phyloP scores from a whole-genome alignment of 106 monocot species.

The Dendrobium chrysotoxum region DNA sequence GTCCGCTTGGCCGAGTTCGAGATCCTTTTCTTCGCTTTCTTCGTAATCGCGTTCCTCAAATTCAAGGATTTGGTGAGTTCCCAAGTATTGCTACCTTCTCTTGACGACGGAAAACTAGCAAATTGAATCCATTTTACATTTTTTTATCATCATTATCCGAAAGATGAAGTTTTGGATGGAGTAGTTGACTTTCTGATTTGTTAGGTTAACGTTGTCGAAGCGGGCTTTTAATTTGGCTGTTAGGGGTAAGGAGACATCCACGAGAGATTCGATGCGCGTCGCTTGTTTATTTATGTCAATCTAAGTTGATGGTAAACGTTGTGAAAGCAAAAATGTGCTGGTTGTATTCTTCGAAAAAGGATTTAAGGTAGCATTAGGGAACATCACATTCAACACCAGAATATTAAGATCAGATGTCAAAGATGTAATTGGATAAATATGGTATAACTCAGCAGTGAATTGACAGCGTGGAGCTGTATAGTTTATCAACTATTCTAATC shows the following conservation, averaged over 20 bases:
- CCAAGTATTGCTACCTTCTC: background rate
- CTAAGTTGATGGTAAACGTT: background rate
- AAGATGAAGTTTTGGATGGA: background rate
- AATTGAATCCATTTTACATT: background rate
- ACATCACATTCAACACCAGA: background rate
- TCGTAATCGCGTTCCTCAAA: slow-evolving; percentile 71
- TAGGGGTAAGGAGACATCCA: background rate
- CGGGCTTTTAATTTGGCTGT: background rate
- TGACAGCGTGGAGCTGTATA: background rate
- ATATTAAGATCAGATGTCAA: background rate
- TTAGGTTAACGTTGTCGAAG: background rate
- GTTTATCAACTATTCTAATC: background rate
- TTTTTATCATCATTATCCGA: background rate
- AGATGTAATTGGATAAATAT: background rate
- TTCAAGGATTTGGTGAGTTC: slow-evolving; percentile 88
- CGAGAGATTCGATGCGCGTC: background rate
- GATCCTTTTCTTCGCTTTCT: slow-evolving; percentile 93
- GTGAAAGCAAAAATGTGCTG: background rate
- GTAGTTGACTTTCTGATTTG: background rate
- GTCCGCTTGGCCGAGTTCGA: slow-evolving; percentile 87
- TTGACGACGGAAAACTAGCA: background rate
- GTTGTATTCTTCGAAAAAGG: background rate
- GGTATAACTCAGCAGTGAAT: background rate
- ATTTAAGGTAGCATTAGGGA: background rate
- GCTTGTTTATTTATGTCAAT: background rate